phyloP scores from a whole-genome alignment of 73 alveolate species.

The Paramecium tetraurelia region DNA sequence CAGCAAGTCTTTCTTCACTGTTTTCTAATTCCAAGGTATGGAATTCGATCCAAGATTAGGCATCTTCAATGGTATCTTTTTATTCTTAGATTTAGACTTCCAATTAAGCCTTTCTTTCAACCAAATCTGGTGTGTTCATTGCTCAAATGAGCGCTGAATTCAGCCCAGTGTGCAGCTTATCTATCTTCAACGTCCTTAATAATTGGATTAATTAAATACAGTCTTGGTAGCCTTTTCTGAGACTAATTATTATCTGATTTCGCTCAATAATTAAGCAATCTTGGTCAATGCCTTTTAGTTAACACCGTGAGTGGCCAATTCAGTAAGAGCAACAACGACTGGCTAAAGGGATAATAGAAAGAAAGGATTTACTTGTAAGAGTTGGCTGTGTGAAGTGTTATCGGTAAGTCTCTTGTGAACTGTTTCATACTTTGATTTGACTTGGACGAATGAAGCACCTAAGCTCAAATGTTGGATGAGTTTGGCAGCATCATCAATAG shows the following conservation, averaged over 20 bases:
- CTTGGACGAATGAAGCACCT: conserved; percentile 61
- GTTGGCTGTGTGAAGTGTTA: conserved; percentile 45
- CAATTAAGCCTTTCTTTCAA: conserved; percentile 28
- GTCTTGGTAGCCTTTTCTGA: background rate
- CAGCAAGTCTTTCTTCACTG: conserved; percentile 52
- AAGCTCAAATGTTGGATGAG: conserved; percentile 52
- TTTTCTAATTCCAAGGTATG: conserved; percentile 46
- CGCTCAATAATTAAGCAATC: conserved; percentile 27
- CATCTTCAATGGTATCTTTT: conserved; percentile 49
- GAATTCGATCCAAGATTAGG: conserved; percentile 49
- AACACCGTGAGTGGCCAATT: conserved; percentile 45
- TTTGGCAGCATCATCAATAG: conserved; percentile 62
- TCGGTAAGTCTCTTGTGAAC: conserved; percentile 52
- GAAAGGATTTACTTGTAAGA: background rate
- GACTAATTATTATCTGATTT: conserved; percentile 42
- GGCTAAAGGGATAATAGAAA: background rate
- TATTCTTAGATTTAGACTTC: conserved; percentile 49
- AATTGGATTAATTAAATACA: background rate
- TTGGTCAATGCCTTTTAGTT: conserved; percentile 50
- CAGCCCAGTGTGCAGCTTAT: conserved; percentile 53
- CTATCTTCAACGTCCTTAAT: conserved; percentile 32
- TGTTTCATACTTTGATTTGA: conserved; percentile 56
- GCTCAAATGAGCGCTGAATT: conserved; percentile 32
- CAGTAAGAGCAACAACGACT: conserved; percentile 27
- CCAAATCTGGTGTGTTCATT: conserved; percentile 49